Base-by-base conservation (phyloP, 164 flowering plant genomes). In the Liquidambar formosana region DNA sequence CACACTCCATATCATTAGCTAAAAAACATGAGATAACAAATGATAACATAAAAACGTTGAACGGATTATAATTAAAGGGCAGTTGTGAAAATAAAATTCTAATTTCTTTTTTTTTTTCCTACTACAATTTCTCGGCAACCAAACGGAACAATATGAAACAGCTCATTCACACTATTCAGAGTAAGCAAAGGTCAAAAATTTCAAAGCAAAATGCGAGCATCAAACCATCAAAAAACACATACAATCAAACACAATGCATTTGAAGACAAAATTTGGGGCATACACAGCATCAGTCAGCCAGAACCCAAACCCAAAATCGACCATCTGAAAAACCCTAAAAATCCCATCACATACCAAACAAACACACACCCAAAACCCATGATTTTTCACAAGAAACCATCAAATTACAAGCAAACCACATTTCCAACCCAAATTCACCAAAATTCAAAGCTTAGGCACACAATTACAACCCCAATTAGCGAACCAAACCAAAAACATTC, bases 241-340 rank as follows among this genome's bases (percentile, higher is more conserved):
- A 19, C 45, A 41, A 33, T 8, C 18, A 60, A 18, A 60, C n/a
- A 28, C 16, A 60, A 4, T 60, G 10, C 21, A n/a, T 18, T 21
- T 60, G 44, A 54, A 21, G 10, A 21, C 4, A 14, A 56, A 67
- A 16, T 33, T 33, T 33, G 6, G 41, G 41, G 41, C 41, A 33
- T 33, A 33, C 41, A 41, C 44, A 51, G 19, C 21, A 45, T 43
- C 53, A 56, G 3, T 56, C n/a, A n/a, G n/a, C n/a, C n/a, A n/a
- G n/a, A n/a, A n/a, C 33, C 28, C 56, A 13, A 22, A 38, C 60
- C 5, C 44, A 66, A 51, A 8, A 16, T 59, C 23, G 12, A 2
- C 41, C 10, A 54, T 41, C 52, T 57, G n/a, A 16, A 54, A 67
- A 67, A 67, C 70, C 70, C 70, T 56, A 44, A 67, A 43, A 58